These are phyloP conservation scores for Triticum turgidum DNA, from an alignment of 176 grass and related monocot species.

Conservation along the genomic window DNA sequence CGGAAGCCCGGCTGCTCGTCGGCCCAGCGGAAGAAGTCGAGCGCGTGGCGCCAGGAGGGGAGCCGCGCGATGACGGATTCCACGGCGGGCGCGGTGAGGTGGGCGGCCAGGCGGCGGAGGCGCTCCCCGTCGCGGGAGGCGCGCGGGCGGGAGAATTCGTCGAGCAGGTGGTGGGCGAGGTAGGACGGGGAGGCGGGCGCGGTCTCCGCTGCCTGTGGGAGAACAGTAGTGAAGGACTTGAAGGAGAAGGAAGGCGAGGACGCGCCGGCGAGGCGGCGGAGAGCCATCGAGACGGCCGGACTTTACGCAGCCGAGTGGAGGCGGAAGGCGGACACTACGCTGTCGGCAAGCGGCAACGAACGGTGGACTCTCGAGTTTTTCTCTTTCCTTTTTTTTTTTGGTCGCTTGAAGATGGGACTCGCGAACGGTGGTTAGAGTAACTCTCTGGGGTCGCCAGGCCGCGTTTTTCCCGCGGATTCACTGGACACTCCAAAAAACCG, in stretches of 20 bases:
- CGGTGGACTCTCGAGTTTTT: neutral
- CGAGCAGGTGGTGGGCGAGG: constrained; percentile 66
- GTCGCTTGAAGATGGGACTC: no score
- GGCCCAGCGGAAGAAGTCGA: constrained; percentile 83
- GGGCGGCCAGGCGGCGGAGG: constrained; percentile 43
- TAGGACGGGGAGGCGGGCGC: neutral
- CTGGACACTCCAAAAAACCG: no score
- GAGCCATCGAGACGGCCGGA: constrained; percentile 11
- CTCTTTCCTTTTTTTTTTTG: no score
- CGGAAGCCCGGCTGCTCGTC: constrained; percentile 55
- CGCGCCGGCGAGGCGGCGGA: neutral
- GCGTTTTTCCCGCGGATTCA: no score
- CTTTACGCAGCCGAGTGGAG: neutral
- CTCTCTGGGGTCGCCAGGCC: no score
- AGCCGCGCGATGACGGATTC: constrained; percentile 59
- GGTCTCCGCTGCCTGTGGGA: neutral
- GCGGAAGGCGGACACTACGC: neutral
- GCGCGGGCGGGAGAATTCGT: constrained; percentile 66
- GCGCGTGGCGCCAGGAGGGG: constrained; percentile 55
- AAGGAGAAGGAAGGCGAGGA: neutral
- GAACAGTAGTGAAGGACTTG: neutral
- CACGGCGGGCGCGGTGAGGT: constrained; percentile 27
- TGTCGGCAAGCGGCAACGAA: neutral
- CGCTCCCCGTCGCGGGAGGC: constrained; percentile 36
- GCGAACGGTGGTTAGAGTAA: no score